These are phyloP conservation scores for Tieghemiomyces parasiticus DNA, from an alignment of 192 early-diverging fungal species.

Conservation along the genomic window DNA sequence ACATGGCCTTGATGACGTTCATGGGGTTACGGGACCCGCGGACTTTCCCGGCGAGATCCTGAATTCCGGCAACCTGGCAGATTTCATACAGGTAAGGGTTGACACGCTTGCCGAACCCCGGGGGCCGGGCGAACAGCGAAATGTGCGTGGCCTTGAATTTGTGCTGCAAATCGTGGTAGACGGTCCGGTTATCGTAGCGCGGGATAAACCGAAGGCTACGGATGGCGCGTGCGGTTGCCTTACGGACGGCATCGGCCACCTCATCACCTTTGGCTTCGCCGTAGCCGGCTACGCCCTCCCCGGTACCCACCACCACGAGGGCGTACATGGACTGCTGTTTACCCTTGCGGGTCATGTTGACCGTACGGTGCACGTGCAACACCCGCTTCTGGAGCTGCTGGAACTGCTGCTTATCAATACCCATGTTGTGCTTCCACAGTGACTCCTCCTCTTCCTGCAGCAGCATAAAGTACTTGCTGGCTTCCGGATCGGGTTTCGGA, in stretches of 20 bases:
- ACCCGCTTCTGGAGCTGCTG: conserved; percentile 47
- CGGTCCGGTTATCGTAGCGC: conserved; percentile 86
- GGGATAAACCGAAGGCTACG: conserved; percentile 72
- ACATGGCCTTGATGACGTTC: conserved; percentile 96
- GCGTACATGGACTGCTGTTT: conserved; percentile 74
- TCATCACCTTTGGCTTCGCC: conserved; percentile 85
- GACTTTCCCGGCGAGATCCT: conserved; percentile 82
- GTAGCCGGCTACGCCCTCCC: conserved; percentile 78
- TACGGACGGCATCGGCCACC: conserved; percentile 56
- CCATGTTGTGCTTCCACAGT: conserved; percentile 14
- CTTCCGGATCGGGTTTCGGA: too few relatives aligned
- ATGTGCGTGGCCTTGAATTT: conserved; percentile 82
- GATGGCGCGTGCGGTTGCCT: conserved; percentile 78
- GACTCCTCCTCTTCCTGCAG: conserved; percentile 10
- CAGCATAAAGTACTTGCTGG: too few relatives aligned
- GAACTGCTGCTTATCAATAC: conserved; percentile 38
- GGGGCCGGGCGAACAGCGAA: conserved; percentile 65
- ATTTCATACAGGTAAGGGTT: conserved; percentile 93
- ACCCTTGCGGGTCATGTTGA: conserved; percentile 66
- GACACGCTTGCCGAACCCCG: conserved; percentile 89
- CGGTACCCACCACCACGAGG: conserved; percentile 90
- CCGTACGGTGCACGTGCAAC: conserved; percentile 54
- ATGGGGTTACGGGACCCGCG: conserved; percentile 87
- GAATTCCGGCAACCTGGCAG: conserved; percentile 82
- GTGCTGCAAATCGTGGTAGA: conserved; percentile 73